Base-by-base conservation (phyloP, 345 rosid genomes). In the Aquilaria sinensis region DNA sequence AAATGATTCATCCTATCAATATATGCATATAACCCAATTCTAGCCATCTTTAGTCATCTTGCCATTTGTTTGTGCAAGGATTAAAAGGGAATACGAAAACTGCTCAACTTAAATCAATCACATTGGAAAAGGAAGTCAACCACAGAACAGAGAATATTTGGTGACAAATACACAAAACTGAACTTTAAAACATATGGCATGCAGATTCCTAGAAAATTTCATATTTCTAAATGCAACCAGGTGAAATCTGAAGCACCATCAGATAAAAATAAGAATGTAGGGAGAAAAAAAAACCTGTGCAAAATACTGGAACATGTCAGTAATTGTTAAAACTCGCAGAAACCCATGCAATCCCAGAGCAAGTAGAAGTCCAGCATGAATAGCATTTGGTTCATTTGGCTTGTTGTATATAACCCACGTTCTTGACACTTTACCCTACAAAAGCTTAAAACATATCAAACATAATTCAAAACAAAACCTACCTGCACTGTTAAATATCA, bases 271-370 rank as follows among this genome's bases (percentile, higher is more conserved):
- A 60, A 66, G 56, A 53, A 53, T 10, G 60, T 61, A 15, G 23
- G 64, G 64, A 12, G 5, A 45, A 61, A 41, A 59, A 69, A 59
- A 61, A 69, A 94, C 99, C 99, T 85, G 89, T 67, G 86, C 73
- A 63, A 90, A 85, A 69, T 94, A 90, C 51, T 81, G 81, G 81
- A 81, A 94, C 74, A 90, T 86, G 78, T 94, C 99, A 41, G 81
- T 79, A 69, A 83, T 86, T 50, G 56, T 73, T 77, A 94, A 75
- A 67, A 83, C 92, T 69, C 80, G 89, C 57, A 94, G 80, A 77
- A 83, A 85, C 60, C 99, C 99, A 72, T 94, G 99, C 71, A 94
- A 77, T 67, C 97, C 99, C 70, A 94, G 77, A 16, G 97, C 96
- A 70, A 90, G 86, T 53, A 94, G 88, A 70, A 94, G 97, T 62